phyloP scores from a whole-genome alignment of 306 rosid species.

The Senna tora region DNA sequence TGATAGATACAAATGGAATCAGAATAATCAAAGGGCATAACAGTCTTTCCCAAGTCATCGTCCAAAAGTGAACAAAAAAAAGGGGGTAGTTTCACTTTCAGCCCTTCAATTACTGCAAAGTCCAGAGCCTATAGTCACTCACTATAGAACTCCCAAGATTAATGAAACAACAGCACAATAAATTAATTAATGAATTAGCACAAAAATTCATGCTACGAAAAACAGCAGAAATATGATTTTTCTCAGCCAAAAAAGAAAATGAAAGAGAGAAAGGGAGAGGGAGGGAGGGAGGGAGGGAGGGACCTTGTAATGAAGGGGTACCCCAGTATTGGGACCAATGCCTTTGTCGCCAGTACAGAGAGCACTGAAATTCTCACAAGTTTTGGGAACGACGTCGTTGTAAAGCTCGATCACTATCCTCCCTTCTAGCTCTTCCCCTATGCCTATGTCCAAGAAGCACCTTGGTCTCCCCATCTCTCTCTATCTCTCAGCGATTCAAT shows the following conservation, averaged over 20 bases:
- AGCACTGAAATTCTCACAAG: conserved; percentile 83
- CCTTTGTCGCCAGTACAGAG: conserved; percentile 94
- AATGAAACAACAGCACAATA: too few species aligned
- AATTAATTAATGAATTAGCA: too few species aligned
- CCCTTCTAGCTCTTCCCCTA: conserved; percentile 89
- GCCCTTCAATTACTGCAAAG: conserved; percentile 27
- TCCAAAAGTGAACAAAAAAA: conserved; percentile 23
- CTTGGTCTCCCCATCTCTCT: conserved; percentile 60
- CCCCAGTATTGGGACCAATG: conserved; percentile 76
- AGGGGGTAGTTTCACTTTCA: conserved; percentile 19
- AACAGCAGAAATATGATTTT: neutral
- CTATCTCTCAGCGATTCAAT: conserved; percentile 20
- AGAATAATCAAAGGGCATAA: conserved; percentile 31
- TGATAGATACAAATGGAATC: neutral
- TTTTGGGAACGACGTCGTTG: conserved; percentile 76
- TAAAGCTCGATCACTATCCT: conserved; percentile 77
- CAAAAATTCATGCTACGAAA: too few species aligned
- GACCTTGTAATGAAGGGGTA: conserved; percentile 89
- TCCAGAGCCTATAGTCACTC: conserved; percentile 18
- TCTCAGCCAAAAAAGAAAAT: neutral
- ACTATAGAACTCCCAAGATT: conserved; percentile 2
- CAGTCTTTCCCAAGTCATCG: conserved; percentile 16
- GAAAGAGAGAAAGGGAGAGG: neutral
- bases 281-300: neutral
- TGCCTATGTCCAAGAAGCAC: conserved; percentile 79